Evolutionary conservation across 2,329 filamentous ascomycete genomes (phyloP), one percentile per base, ranked within the genome.

Genomic region (Sporothrix brasiliensis): DNA sequence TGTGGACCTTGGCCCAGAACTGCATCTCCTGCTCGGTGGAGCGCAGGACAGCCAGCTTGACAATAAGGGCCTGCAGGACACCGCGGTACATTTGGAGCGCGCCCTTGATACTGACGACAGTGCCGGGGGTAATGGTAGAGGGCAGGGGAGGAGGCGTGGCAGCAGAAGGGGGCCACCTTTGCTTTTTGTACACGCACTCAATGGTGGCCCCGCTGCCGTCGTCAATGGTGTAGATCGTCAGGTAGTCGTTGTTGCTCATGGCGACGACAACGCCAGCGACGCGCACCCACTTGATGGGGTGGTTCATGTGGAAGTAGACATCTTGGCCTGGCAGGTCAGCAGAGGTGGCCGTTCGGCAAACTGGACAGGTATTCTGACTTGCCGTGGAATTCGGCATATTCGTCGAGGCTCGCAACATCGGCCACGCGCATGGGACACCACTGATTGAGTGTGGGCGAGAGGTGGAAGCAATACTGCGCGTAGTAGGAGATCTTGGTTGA

Each of bases 241-340:
- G 81, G 49, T 79, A 79, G 49, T 75, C 73, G 70, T 81, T 85
- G 27, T 88, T 83, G 73, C 88, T 84, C 49, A 88, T 79, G 14
- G 86, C 87, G 69, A 93, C 88, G 27, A 94, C 84, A 10, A 93
- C 79, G 41, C 92, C 92, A 9, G 88, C 85, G 44, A 94, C 79
- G 72, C 89, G 88, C 68, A 92, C 86, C 87, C 89, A 94, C 84
- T 88, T 88, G 75, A 94, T 88, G 0, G 92, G 92, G 74, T 94
- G 88, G 78, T 93, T 94, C 66, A 84, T 79, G 80, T 89, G 84
- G 79, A 93, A 93, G 77, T 84, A 89, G 47, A 89, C 81, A 73
- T 85, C 81, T 75, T 87, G 85, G 65, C 83, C 85, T 82, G 69
- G 1, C 16, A 34, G 56, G 50, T 58, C 3, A 49, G 27, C 4